Evolutionary conservation across 2,329 filamentous ascomycete genomes (phyloP), one percentile per base, ranked within the genome.

Genomic region (Byssothecium circinans): DNA sequence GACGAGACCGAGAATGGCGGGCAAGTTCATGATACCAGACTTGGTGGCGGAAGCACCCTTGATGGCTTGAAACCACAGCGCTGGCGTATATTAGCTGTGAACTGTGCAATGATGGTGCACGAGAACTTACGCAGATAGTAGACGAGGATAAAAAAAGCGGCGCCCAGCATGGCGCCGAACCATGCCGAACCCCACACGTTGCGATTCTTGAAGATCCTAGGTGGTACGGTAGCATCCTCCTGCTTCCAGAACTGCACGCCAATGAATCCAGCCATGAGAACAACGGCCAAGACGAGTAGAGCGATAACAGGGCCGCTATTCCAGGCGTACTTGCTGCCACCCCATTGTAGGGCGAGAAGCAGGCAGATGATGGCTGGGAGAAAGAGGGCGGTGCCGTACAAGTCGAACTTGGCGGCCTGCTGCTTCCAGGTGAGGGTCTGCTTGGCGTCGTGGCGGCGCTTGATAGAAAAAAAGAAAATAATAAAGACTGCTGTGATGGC

Each of bases 271-370:
- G 66, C 49, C 35, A 69, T 58, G 4, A 78, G 63, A n/a, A 78
- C 35, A n/a, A 47, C 72, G 46, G 74, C 75, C 27, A 77, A 45
- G 50, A 78, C 73, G 19, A 79, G 64, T 1, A 77, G 69, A 1
- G 67, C 74, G 43, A 79, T 76, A 62, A 79, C 74, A 33, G 70
- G 67, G 19, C 64, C 74, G 50, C 65, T 70, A 10, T 58, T 60
- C 76, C 76, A 79, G 1, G 56, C 57, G 52, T 78, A 78, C 57
- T 71, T 75, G 58, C 69, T 71, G 25, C 76, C 77, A 43, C 74
- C 77, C 76, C 76, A 79, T 45, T 78, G 75, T 5, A 80, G 68
- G 33, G 77, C 77, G 27, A 79, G 70, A 8, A 79, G 64, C 30
- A 78, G 60, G 57, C 74, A 78, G 46, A 79, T 67, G 50, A 78